Evolutionary conservation across 2,329 filamentous ascomycete genomes (phyloP).

Genomic region (Basipetospora sp.): DNA sequence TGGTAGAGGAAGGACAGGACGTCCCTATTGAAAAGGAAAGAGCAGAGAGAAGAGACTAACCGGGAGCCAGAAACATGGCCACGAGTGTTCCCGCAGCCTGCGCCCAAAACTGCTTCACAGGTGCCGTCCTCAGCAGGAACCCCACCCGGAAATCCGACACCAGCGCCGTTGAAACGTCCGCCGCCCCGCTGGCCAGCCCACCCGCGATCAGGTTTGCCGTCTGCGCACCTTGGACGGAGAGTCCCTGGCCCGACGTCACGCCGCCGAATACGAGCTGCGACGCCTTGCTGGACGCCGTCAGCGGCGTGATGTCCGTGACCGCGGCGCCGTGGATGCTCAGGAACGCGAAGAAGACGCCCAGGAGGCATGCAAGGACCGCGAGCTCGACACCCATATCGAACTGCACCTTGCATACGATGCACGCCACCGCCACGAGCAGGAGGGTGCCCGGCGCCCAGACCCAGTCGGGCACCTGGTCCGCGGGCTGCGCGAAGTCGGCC

Average conservation of each 20-base stretch:
- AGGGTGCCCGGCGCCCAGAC: conserved; percentile 34
- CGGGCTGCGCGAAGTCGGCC: conserved; percentile 25
- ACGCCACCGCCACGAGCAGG: conserved; percentile 35
- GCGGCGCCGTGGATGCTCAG: conserved; percentile 34
- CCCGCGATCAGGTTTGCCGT: conserved; percentile 52
- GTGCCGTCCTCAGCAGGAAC: conserved; percentile 50
- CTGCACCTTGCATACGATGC: conserved; percentile 34
- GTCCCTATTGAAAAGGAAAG: too few species aligned
- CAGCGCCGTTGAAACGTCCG: conserved; percentile 37
- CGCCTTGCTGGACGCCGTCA: conserved; percentile 53
- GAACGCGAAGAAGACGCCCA: conserved; percentile 45
- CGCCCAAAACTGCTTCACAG: conserved; percentile 56
- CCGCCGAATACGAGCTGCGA: conserved; percentile 55
- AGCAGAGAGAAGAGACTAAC: too few species aligned
- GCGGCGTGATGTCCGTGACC: conserved; percentile 44
- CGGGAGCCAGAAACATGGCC: conserved; percentile 51
- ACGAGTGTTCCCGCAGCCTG: conserved; percentile 48
- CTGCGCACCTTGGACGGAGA: conserved; percentile 37
- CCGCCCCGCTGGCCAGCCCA: conserved; percentile 39
- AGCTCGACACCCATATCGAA: conserved; percentile 43
- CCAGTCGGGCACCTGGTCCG: conserved; percentile 37
- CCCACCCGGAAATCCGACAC: conserved; percentile 53
- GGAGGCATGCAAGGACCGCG: conserved; percentile 37
- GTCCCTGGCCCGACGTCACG: conserved; percentile 38
- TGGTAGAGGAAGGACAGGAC: too few species aligned